phyloP scores from a whole-genome alignment of 2,329 filamentous ascomycete genomes.

The Neonectria coccinea region DNA sequence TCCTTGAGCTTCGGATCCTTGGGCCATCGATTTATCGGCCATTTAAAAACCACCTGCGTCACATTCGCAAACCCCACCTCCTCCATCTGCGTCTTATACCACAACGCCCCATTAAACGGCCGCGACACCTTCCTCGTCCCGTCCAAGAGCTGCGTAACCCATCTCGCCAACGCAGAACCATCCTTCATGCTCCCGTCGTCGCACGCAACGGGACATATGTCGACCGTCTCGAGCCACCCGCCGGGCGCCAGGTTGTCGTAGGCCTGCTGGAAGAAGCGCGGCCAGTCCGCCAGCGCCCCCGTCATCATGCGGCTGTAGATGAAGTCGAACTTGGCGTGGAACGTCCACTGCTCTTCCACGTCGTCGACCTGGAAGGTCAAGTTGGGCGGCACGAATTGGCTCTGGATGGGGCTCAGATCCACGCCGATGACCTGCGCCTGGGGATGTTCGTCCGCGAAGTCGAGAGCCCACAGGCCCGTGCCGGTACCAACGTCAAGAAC shows the following conservation, averaged over 20 bases:
- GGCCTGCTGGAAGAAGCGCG: slow-evolving; percentile 37
- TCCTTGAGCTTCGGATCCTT: slow-evolving; percentile 62
- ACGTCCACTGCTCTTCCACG: slow-evolving; percentile 44
- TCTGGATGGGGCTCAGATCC: slow-evolving; percentile 43
- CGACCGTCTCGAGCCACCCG: slow-evolving; percentile 42
- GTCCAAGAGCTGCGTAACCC: slow-evolving; percentile 41
- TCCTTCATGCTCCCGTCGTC: slow-evolving; percentile 29
- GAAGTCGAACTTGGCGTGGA: slow-evolving; percentile 41
- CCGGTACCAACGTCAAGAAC: slow-evolving; percentile 46
- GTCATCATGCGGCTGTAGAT: slow-evolving; percentile 45
- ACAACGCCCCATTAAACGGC: slow-evolving; percentile 38
- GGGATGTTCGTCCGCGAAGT: slow-evolving; percentile 42
- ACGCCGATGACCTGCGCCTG: slow-evolving; percentile 35
- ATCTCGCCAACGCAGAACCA: slow-evolving; percentile 36
- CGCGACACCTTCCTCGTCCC: slow-evolving; percentile 44
- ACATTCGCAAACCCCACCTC: slow-evolving; percentile 65
- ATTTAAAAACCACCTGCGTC: slow-evolving; percentile 57
- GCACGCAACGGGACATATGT: slow-evolving; percentile 32
- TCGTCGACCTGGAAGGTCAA: slow-evolving; percentile 44
- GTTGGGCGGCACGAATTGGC: slow-evolving; percentile 39
- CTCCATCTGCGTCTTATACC: slow-evolving; percentile 50
- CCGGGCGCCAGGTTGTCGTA: slow-evolving; percentile 39
- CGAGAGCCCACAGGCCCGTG: slow-evolving; percentile 46
- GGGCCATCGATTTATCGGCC: slow-evolving; percentile 63
- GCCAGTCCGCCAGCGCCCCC: slow-evolving; percentile 37